Conservation (phyloP, 176 grass and related monocot genomes). For the Poa annua region DNA sequence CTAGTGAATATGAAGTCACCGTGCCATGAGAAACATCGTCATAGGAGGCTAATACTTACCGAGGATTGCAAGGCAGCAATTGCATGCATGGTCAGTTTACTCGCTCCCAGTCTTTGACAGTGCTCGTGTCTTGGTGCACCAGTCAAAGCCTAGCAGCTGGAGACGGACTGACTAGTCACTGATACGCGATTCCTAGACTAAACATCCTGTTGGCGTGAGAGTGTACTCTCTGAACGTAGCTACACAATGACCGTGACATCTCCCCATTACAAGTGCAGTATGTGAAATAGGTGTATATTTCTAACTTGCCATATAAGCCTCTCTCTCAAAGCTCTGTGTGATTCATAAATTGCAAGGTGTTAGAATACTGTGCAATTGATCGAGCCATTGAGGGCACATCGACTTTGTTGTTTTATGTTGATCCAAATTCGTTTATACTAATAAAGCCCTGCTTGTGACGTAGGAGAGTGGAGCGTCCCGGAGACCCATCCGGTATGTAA, state of each 20-base stretch:
- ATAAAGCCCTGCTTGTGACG: too few relatives aligned
- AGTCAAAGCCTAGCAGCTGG: conserved; percentile 17
- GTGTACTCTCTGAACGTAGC: conserved; percentile 8
- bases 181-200: not conserved
- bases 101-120: not conserved
- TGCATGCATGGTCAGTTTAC: not conserved
- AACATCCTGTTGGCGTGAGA: not conserved
- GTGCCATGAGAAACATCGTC: not conserved
- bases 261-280: not conserved
- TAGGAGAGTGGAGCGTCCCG: too few relatives aligned
- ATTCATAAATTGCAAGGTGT: too few relatives aligned
- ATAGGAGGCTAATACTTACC: not conserved
- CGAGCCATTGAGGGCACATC: too few relatives aligned
- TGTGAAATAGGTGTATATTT: not conserved
- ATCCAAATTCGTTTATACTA: too few relatives aligned
- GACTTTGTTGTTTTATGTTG: too few relatives aligned
- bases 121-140: not conserved
- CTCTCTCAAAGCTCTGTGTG: too few relatives aligned
- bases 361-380: too few relatives aligned
- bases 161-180: not conserved
- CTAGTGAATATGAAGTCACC: not conserved
- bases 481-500: too few relatives aligned
- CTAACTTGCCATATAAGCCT: not conserved
- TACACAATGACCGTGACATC: not conserved
- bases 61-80: not conserved